Conservation (phyloP, 345 rosid genomes). For the Citrus glauca region DNA sequence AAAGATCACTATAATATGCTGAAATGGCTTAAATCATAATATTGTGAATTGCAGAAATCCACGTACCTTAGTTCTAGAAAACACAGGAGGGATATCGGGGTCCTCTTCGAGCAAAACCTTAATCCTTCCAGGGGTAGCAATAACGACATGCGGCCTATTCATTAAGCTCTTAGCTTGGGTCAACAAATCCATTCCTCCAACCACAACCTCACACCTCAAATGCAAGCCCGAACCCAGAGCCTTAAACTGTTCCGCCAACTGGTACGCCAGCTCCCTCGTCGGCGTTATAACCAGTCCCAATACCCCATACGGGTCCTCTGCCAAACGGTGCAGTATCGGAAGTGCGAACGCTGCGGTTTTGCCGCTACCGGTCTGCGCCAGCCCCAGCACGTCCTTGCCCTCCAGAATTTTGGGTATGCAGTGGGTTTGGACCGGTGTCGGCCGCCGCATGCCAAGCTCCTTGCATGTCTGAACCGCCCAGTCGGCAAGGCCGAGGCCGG, state of each 20-base stretch:
- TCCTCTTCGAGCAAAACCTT: constrained; percentile 75
- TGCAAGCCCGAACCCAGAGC: constrained; percentile 90
- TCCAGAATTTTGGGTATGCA: constrained; percentile 75
- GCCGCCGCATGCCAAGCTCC: constrained; percentile 75
- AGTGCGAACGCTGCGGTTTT: constrained; percentile 97
- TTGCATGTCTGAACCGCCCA: constrained; percentile 85
- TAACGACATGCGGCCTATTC: constrained; percentile 74
- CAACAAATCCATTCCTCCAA: constrained; percentile 90
- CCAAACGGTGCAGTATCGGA: constrained; percentile 74
- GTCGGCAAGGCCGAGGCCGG: constrained; percentile 69
- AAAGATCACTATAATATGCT: not conserved
- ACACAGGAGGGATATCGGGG: constrained; percentile 75
- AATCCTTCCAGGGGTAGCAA: constrained; percentile 90
- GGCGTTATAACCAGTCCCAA: constrained; percentile 85
- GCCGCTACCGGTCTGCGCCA: constrained; percentile 93
- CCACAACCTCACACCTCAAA: constrained; percentile 73
- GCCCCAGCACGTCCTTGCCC: constrained; percentile 75
- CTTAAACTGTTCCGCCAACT: constrained; percentile 90
- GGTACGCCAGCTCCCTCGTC: constrained; percentile 88
- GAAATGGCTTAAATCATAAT: not conserved
- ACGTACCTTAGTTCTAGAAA: constrained; percentile 73
- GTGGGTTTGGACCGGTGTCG: constrained; percentile 83
- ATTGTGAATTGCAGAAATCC: not conserved
- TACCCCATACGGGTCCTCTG: constrained; percentile 84
- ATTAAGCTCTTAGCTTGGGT: constrained; percentile 63